Evolutionary conservation across 73 alveolate genomes (phyloP).

Genomic region (Uronychia binucleata): DNA sequence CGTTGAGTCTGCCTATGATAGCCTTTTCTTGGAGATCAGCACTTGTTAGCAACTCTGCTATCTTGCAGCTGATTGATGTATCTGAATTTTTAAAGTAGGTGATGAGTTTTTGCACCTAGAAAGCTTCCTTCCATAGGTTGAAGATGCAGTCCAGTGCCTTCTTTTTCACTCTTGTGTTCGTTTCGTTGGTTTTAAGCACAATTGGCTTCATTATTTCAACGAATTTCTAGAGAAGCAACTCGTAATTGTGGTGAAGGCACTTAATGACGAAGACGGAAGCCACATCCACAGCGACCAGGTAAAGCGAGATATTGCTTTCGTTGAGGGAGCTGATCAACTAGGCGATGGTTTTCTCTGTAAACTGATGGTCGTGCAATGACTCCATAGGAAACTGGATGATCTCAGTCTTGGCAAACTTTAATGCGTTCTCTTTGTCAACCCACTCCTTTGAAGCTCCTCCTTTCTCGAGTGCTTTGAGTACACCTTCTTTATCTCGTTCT

Average conservation of each 20-base stretch:
- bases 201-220: conserved; percentile 29
- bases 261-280: conserved; percentile 27
- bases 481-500: conserved; percentile 23
- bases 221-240: neutral
- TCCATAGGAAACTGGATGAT: neutral
- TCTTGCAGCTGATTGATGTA: conserved; percentile 17
- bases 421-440: conserved; percentile 53
- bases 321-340: conserved; percentile 27
- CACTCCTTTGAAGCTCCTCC: conserved; percentile 51
- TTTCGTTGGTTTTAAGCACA: conserved; percentile 39
- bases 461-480: conserved; percentile 32
- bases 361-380: conserved; percentile 19
- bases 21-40: conserved; percentile 42
- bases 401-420: conserved; percentile 40
- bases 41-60: conserved; percentile 26
- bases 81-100: conserved; percentile 3
- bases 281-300: conserved; percentile 50
- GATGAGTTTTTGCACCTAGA: neutral
- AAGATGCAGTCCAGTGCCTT: conserved; percentile 40
- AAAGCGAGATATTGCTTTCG: conserved; percentile 54
- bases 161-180: conserved; percentile 61
- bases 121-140: conserved; percentile 27
- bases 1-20: conserved; percentile 44
- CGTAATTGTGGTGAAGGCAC: conserved; percentile 15
- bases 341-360: conserved; percentile 23